Base-by-base conservation (phyloP, 1,139 yeast species). In the Pichia sp. region DNA sequence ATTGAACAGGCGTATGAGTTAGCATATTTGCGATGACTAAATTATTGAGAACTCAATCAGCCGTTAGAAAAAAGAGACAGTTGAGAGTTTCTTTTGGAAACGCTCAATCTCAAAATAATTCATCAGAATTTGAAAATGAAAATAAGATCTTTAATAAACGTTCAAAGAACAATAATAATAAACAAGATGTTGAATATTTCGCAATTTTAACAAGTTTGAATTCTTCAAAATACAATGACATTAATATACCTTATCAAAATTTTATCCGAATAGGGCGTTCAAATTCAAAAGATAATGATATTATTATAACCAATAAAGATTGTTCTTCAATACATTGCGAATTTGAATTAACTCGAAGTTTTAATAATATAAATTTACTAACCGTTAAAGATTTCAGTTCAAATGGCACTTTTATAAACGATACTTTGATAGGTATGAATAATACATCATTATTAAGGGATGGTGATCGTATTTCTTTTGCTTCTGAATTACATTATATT, bases 401-500 rank as follows among this genome's bases (percentile, higher is more conserved):
- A 6, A 83, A 83, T 57, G 92, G 92, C 1, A 75, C 86, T 0
- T 80, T 67, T 53, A 67, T 83, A 16, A 84, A 83, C 55, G 85
- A 78, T 16, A 74, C 71, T 35, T 59, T 68, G 38, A 56, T 82
- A 3, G 80, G 80, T 0, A 73, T 69, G 39, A 71, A 71, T 12
- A 70, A 74, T 24, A 70, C 69, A 32, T 65, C 67, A 8, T 58
- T 82, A 27, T 59, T 82, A 42, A 71, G 76, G 48, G 76, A 81
- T 52, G 90, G 90, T 4, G 90, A 83, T 58, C 73, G 73, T 50
- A 51, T 84, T 2, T 67, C 71, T 1, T 78, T 84, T 64, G 90
- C 89, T 8, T 74, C 74, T 43, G 75, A 77, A 20, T 76, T 79
- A 31, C 69, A 74, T 1, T 83, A 69, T 54, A 65, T 82, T 11